Evolutionary conservation across 2,329 filamentous ascomycete genomes (phyloP), one percentile per base, ranked within the genome.

Genomic region (Monilinia aucupariae): DNA sequence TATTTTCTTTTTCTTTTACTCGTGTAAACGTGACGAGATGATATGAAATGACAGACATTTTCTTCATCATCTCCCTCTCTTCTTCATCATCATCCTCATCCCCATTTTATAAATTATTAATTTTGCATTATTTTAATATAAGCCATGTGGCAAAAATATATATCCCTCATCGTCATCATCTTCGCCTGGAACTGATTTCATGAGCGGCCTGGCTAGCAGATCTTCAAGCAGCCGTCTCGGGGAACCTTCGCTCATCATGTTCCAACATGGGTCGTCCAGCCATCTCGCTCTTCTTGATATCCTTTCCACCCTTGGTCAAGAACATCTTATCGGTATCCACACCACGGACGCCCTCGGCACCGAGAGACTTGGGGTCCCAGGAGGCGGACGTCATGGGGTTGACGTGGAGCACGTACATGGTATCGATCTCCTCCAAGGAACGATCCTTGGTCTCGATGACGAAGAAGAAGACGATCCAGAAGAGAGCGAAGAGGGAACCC

Each of bases 351-450:
- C 68, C 67, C 50, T 70, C 68, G 0, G 59, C 25, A 0, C 65
- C 69, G 3, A 70, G 55, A 30, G 64, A 48, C 6, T 37, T 55
- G 4, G 64, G 56, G 2, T 64, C 66, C 70, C 75, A 75, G 25
- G 58, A 72, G 10, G 73, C 72, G 3, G 69, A 74, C 34, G 73
- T 70, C 22, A 63, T 59, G 27, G 81, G 80, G 69, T 80, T 81
- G 68, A 83, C 79, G 49, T 73, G 74, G 47, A 77, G 70, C 22
- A 81, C 78, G 72, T 92, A 92, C 88, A 91, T 91, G 64, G 83
- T 86, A 70, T 93, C 90, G 62, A 93, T 88, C 74, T 92, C 88
- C 76, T 93, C 90, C 1, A 93, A 80, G 0, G 84, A 86, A 7
- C 88, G 82, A 59, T 87, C 89, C 71, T 89, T 86, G 52, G 83